Evolutionary conservation across 169 alveolate species (phyloP).

Genomic region (Cystoisospora suis): DNA sequence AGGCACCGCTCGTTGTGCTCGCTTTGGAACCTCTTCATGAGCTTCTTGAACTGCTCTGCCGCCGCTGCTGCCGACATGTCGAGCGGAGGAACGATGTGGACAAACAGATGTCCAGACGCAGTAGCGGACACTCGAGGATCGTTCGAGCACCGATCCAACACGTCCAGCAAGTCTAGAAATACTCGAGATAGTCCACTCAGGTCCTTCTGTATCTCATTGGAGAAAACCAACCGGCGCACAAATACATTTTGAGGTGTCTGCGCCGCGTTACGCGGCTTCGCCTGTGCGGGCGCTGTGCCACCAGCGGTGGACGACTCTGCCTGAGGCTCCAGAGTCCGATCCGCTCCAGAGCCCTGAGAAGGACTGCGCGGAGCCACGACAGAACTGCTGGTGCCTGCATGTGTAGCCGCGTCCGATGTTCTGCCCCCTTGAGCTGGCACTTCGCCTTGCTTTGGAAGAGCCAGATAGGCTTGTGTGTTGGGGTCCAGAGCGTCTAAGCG

Average conservation of each 20-base stretch:
- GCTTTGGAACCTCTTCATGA: constrained; percentile 30
- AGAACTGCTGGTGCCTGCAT: too few species aligned
- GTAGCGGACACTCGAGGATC: constrained; percentile 61
- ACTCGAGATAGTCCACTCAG: constrained; percentile 24
- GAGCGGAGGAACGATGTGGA: constrained; percentile 57
- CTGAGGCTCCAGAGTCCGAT: not conserved
- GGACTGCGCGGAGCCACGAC: not conserved
- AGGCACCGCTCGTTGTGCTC: constrained; percentile 45
- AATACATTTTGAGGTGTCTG: constrained; percentile 17
- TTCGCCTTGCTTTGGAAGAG: not conserved
- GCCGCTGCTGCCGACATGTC: not conserved
- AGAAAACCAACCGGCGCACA: constrained; percentile 20
- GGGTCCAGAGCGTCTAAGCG: constrained; percentile 22
- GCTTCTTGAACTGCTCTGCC: constrained; percentile 7
- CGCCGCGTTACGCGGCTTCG: not conserved
- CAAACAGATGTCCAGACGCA: constrained; percentile 36
- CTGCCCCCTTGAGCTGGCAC: too few species aligned
- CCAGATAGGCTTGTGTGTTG: constrained; percentile 30
- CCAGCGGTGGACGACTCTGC: constrained; percentile 12
- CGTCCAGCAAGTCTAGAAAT: constrained; percentile 57
- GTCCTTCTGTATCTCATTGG: not conserved
- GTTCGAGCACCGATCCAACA: constrained; percentile 43
- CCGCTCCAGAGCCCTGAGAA: not conserved
- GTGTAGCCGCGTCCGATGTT: too few species aligned
- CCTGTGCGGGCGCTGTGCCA: constrained; percentile 36